A percentile compares a stretch with the other conserved stretches of the same genome.
These are phyloP conservation scores for Syzygium aromaticum DNA, from an alignment of 345 rosid species.

Conservation along the genomic window DNA sequence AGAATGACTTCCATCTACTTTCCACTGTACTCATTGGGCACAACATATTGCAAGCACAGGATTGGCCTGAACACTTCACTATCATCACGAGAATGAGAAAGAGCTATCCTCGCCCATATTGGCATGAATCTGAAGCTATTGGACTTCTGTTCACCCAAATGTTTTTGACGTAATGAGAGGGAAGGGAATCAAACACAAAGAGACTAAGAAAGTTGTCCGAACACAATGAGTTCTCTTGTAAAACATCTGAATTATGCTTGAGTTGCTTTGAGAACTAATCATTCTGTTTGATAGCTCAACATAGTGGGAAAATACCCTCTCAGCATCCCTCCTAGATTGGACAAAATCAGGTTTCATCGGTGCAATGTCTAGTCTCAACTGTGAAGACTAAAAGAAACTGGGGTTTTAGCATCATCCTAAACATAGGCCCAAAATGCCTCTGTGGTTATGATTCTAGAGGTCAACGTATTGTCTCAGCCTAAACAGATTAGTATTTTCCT, in stretches of 20 bases:
- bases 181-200: not conserved
- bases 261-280: not conserved
- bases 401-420: not conserved
- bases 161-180: too few species aligned
- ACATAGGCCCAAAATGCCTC: not conserved
- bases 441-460: not conserved
- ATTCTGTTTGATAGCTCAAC: not conserved
- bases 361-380: not conserved
- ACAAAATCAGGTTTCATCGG: not conserved
- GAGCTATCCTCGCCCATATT: constrained; percentile 13
- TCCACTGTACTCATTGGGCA: not conserved
- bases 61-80: not conserved
- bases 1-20: not conserved
- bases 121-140: not conserved
- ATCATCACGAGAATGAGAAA: not conserved
- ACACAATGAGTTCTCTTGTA: not conserved
- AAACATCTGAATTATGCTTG: not conserved
- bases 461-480: not conserved
- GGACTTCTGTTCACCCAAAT: not conserved
- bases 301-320: not conserved
- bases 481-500: not conserved
- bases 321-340: not conserved
- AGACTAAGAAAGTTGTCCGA: not conserved
- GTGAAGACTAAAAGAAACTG: not conserved
- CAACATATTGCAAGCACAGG: not conserved